Conservation (phyloP, 2,329 filamentous ascomycete species). For the Hawksworthiomyces lignivorus region DNA sequence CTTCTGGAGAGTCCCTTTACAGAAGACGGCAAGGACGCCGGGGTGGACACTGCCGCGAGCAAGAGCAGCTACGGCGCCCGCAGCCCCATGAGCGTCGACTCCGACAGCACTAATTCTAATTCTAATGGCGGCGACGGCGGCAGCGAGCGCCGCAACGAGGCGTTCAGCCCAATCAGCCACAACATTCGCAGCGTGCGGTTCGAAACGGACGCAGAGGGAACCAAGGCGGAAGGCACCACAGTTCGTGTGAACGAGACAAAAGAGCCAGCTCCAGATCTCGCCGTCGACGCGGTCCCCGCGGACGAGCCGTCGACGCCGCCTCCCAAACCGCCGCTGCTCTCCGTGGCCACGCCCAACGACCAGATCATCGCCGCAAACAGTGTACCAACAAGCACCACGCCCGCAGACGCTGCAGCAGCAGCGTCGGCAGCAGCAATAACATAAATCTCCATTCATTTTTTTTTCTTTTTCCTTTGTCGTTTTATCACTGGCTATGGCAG, state of each 20-base stretch:
- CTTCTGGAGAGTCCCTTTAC: too few species aligned
- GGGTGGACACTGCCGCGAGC: too few species aligned
- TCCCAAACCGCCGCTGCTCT: background rate
- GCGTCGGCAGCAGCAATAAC: background rate
- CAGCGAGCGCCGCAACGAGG: slow-evolving; percentile 1
- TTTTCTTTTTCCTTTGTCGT: slow-evolving; percentile 7
- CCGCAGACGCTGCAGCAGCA: too few species aligned
- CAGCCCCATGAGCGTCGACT: too few species aligned
- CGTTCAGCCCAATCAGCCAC: slow-evolving; percentile 6
- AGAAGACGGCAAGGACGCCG: too few species aligned
- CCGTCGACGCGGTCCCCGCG: background rate
- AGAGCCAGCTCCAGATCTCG: background rate
- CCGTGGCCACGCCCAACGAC: background rate
- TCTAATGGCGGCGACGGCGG: background rate
- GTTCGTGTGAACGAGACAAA: too few species aligned
- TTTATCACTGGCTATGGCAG: slow-evolving; percentile 1
- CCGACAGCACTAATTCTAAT: too few species aligned
- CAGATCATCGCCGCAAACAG: background rate
- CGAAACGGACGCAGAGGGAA: background rate
- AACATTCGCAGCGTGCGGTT: slow-evolving; percentile 5
- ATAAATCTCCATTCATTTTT: slow-evolving; percentile 3
- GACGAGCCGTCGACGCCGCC: background rate
- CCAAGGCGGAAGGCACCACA: background rate
- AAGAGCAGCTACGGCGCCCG: too few species aligned
- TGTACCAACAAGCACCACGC: too few species aligned